These are phyloP conservation scores for Yamagishiella unicocca DNA, from an alignment of 139 green algal species.

Conservation along the genomic window DNA sequence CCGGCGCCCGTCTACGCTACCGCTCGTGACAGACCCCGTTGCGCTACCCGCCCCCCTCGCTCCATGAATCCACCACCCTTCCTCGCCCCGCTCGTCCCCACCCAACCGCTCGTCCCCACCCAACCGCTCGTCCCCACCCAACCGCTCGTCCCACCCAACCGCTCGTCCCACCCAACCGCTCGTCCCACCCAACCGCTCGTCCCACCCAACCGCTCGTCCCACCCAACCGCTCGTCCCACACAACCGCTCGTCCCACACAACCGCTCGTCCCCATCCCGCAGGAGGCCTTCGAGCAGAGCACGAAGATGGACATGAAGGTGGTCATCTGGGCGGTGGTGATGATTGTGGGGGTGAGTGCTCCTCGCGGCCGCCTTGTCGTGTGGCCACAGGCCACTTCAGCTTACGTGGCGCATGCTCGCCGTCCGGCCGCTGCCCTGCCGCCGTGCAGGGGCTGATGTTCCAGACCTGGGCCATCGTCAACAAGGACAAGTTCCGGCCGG, in stretches of 20 bases:
- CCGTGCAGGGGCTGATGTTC: constrained; percentile 26
- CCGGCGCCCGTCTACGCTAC: too few species aligned
- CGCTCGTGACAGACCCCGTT: too few species aligned
- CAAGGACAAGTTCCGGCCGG: constrained; percentile 43
- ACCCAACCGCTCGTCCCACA: not conserved
- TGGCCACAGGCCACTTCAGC: too few species aligned
- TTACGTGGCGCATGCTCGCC: not conserved
- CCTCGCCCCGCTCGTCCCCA: too few species aligned
- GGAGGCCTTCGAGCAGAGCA: not conserved
- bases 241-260: not conserved
- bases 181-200: not conserved
- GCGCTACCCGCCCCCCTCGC: too few species aligned
- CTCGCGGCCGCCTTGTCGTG: too few species aligned
- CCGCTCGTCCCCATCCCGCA: not conserved
- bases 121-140: too few species aligned
- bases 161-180: too few species aligned
- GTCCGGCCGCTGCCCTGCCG: too few species aligned
- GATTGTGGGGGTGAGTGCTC: constrained; percentile 29
- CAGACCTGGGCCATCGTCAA: constrained; percentile 38
- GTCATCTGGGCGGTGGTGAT: not conserved
- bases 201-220: not conserved
- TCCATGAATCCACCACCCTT: too few species aligned
- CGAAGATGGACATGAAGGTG: not conserved
- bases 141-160: too few species aligned
- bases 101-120: too few species aligned